Evolutionary conservation across 108 stramenopile genomes (phyloP), one percentile per base, ranked within the genome.

Genomic region (Pseudonitzschia delicatissima): DNA sequence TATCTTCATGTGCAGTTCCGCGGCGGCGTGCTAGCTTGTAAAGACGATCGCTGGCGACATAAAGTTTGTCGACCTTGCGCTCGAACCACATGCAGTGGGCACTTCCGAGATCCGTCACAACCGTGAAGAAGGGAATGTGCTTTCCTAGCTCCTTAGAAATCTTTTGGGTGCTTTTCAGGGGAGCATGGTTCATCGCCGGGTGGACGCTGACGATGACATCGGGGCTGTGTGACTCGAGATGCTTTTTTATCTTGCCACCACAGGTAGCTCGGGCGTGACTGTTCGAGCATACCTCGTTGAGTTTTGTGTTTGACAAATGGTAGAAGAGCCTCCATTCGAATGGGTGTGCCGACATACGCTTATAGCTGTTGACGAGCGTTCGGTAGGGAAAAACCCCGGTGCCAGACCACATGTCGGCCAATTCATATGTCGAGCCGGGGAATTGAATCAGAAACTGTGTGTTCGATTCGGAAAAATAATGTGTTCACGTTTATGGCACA

Each of bases 81-180:
- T 85, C 78, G 68, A 98, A 98, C 97, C 97, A 98, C 20, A 87
- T 94, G 28, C 86, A 77, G 72, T 98, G 97, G 25, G 87, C 96
- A 6, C 86, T 84, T 42, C 89, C 97, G 28, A 98, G 84, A 76
- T 98, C 98, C 11, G 98, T 98, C 15, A 98, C 96, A 0, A 98
- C 96, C 13, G 98, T 98, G 69, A 94, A 97, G 73, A 93, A 87
- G 1, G 92, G 92, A 47, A 87, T 85, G 53, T 87, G 80, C 64
- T 78, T 81, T 0, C 85, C 87, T 11, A 53, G 45, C 45, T 83
- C 72, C 17, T 82, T 61, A 18, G 77, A 80, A 59, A 96, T 75
- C 59, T 77, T 80, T 25, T 75, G 66, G n/a, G 80, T 57, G 7
- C 72, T 67, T 36, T 64, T 61, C 5, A 93, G 55, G 0, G 98